These are phyloP conservation scores for Globisporangium viniferum DNA, from an alignment of 352 stramenopile species.

Conservation along the genomic window DNA sequence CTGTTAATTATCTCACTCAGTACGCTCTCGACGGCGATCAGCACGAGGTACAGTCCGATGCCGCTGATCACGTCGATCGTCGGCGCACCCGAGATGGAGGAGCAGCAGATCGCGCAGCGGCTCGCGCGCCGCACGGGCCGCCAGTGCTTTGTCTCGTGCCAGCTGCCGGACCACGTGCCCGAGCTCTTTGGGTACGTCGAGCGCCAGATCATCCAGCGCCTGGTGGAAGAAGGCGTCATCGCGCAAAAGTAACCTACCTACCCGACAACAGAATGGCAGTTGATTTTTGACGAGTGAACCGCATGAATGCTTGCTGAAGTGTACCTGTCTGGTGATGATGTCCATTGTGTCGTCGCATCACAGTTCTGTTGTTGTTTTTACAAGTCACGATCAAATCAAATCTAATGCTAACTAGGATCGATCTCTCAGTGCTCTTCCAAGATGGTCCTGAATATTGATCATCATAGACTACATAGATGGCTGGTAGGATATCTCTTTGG, in stretches of 20 bases:
- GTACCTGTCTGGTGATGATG: too few species aligned
- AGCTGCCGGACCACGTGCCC: constrained; percentile 64
- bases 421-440: too few species aligned
- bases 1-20: constrained; percentile 17
- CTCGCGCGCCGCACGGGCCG: constrained; percentile 56
- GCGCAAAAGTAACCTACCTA: background rate
- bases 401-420: too few species aligned
- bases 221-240: constrained; percentile 51
- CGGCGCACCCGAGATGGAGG: constrained; percentile 62
- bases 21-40: constrained; percentile 74
- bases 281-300: background rate
- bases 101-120: constrained; percentile 80
- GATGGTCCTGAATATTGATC: too few species aligned
- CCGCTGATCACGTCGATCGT: constrained; percentile 74
- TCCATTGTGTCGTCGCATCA: too few species aligned
- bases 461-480: too few species aligned
- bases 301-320: background rate
- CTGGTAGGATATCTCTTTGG: too few species aligned
- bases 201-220: constrained; percentile 48
- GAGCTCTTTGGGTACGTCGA: constrained; percentile 75
- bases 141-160: constrained; percentile 82
- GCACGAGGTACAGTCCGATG: constrained; percentile 77
- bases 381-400: too few species aligned
- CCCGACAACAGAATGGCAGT: too few species aligned
- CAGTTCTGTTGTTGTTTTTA: too few species aligned